Evolutionary conservation across 1,284 basidiomycete genomes (phyloP).

Genomic region (Cutaneotrichosporon sp.): DNA sequence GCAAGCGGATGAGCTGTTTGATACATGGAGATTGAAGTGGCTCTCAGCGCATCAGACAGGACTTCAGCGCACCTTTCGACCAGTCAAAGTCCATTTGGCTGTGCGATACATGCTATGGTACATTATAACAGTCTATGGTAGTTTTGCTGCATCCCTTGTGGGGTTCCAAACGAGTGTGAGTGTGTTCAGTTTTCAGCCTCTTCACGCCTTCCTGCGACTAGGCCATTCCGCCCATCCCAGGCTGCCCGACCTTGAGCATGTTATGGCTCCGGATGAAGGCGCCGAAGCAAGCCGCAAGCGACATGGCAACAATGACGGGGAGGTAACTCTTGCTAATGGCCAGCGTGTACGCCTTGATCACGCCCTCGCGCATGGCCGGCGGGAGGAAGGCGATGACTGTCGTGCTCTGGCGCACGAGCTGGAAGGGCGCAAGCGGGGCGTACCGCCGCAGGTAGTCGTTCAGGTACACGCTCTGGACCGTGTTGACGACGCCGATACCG

Average conservation of each 20-base stretch:
- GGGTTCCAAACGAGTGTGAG: no score
- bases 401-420: conserved; percentile 35
- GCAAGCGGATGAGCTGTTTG: no score
- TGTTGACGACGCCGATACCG: conserved; percentile 50
- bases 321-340: conserved; percentile 50
- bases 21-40: no score
- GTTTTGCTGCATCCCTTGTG: no score
- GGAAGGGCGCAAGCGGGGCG: conserved; percentile 38
- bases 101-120: no score
- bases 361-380: conserved; percentile 33
- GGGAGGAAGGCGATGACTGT: conserved; percentile 36
- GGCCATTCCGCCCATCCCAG: neutral
- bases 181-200: no score
- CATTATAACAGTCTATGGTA: no score
- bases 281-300: conserved; percentile 41
- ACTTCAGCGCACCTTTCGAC: no score
- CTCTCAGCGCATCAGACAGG: no score
- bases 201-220: neutral
- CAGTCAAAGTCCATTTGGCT: no score
- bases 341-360: conserved; percentile 51
- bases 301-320: conserved; percentile 48
- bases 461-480: conserved; percentile 44
- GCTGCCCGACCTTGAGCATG: conserved; percentile 36
- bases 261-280: conserved; percentile 48
- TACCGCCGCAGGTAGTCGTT: conserved; percentile 28